phyloP scores from a whole-genome alignment of 2,329 filamentous ascomycete species.

The Colletotrichum chrysophilum region DNA sequence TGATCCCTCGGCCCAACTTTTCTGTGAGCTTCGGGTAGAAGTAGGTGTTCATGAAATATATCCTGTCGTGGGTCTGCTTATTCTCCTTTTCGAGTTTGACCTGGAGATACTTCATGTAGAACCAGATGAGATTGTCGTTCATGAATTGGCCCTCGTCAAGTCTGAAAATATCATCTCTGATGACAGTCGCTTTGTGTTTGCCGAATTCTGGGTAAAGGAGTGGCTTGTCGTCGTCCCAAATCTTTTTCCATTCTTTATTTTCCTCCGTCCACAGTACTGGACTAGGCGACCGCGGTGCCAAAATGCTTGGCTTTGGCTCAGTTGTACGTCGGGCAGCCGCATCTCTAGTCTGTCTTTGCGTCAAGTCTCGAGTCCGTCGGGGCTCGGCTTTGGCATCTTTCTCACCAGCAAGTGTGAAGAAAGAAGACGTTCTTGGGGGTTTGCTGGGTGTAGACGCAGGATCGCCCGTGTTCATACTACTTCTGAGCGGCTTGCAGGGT shows the following conservation, averaged over 20 bases:
- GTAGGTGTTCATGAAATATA: constrained; percentile 92
- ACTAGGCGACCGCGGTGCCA: constrained; percentile 21
- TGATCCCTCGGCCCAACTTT: constrained; percentile 63
- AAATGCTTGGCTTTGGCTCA: not conserved
- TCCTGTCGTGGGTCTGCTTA: constrained; percentile 62
- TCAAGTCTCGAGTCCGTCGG: not conserved
- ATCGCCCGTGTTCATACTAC: not conserved
- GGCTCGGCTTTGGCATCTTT: not conserved
- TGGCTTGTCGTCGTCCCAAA: constrained; percentile 57
- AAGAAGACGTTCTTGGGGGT: not conserved
- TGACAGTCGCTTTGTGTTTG: constrained; percentile 68
- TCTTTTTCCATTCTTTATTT: constrained; percentile 55
- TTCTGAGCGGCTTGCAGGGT: not conserved
- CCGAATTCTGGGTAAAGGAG: constrained; percentile 66
- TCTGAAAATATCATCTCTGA: constrained; percentile 74
- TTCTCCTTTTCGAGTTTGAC: constrained; percentile 59
- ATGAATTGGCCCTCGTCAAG: constrained; percentile 86
- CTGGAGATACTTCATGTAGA: constrained; percentile 81
- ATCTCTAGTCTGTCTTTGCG: not conserved
- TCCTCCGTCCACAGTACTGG: constrained; percentile 52
- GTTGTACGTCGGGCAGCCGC: not conserved
- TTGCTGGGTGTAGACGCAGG: not conserved
- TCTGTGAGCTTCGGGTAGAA: constrained; percentile 83
- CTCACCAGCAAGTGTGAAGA: not conserved
- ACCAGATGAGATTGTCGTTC: constrained; percentile 91